phyloP scores from a whole-genome alignment of 2,329 filamentous ascomycete genomes.

The Hymenoscyphus fructigenus region DNA sequence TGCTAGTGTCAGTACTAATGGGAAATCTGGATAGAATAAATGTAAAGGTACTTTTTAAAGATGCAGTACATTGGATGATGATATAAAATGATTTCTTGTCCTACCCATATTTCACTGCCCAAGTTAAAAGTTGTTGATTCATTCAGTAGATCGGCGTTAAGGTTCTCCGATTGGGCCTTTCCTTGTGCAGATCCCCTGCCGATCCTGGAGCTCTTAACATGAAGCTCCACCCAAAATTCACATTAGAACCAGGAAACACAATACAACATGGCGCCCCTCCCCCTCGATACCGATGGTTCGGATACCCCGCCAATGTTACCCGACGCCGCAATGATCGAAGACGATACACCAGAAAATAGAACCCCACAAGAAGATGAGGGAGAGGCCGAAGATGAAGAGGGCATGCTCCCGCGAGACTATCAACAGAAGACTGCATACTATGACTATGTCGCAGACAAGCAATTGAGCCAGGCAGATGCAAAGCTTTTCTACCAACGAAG shows the following conservation, averaged over 20 bases:
- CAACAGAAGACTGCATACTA: conserved; percentile 81
- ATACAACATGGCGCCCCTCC: not conserved
- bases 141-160: not conserved
- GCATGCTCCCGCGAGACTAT: conserved; percentile 60
- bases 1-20: conserved; percentile 23
- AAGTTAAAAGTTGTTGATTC: not conserved
- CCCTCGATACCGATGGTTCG: conserved; percentile 5
- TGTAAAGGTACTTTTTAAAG: not conserved
- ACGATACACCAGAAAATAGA: conserved; percentile 26
- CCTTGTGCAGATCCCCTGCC: conserved; percentile 1
- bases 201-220: not conserved
- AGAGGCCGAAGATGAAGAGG: conserved; percentile 34
- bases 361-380: conserved; percentile 16
- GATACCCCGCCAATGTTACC: conserved; percentile 29
- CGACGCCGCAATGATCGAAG: conserved; percentile 29
- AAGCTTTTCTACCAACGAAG: conserved; percentile 95
- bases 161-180: not conserved
- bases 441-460: conserved; percentile 89
- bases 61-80: not conserved
- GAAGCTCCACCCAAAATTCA: conserved; percentile 1
- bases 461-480: conserved; percentile 90
- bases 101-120: not conserved
- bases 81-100: not conserved
- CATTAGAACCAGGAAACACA: not conserved
- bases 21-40: conserved; percentile 29